Base-by-base conservation (phyloP, 2,329 filamentous ascomycete genomes). In the Fusarium tricinctum region DNA sequence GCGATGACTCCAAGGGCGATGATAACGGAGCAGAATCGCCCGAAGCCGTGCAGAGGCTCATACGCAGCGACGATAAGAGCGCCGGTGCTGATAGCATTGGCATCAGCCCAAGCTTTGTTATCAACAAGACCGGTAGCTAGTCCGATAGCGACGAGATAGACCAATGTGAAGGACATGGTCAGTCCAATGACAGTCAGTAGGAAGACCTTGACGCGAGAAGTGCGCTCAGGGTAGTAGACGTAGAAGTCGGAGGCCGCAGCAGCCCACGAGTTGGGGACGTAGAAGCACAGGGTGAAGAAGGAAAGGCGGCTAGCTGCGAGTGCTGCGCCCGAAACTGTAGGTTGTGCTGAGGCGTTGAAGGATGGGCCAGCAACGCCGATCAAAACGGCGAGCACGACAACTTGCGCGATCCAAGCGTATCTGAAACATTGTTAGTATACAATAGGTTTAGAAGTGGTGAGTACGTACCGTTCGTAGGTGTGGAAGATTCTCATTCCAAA, bases 181-280 rank as follows among this genome's bases (percentile, higher is more conserved):
- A 96, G 82, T 12, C 92, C 92, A 23, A 81, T 75, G 77, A 89
- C 92, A 30, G 91, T 92, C 75, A 88, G 89, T 62, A 86, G 72
- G 78, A 94, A 95, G 63, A 94, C 83, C 63, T 88, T 88, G 42
- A 76, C 77, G 22, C 87, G 84, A 30, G 86, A 85, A 40, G 88
- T 88, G 23, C 79, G 83, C 4, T 83, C 81, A 0, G 91, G 91
- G 72, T 94, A 92, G 78, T 94, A 94, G 50, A 93, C 91, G 22
- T 91, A 93, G 77, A 94, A 95, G 75, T 95, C 92, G 10, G 91
- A 89, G 0, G 92, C 91, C 62, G 90, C 92, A 8, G 86, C 86
- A 2, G 90, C 88, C 92, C 92, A 96, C 1, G 75, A 77, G 38
- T 77, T 77, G 20, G 77, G 75, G 6, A 76, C 68, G 22, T 89